A percentile compares a stretch with the other conserved stretches of the same genome.
These are phyloP conservation scores for Gossypium raimondii DNA, from an alignment of 345 rosid species.

Conservation along the genomic window DNA sequence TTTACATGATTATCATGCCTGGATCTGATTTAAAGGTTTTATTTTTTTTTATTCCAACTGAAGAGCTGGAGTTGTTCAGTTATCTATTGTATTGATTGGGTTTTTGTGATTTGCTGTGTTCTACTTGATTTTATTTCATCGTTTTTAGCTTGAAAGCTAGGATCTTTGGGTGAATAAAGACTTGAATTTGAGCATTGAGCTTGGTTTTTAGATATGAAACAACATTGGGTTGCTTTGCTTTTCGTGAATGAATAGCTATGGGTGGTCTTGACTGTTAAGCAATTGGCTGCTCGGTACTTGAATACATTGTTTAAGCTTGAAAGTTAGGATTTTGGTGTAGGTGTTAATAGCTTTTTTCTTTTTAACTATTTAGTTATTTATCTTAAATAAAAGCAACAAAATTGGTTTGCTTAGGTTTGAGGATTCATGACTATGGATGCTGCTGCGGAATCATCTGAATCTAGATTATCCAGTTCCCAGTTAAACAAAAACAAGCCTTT, in stretches of 20 bases:
- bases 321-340: constrained; percentile 17
- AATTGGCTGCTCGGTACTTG: constrained; percentile 21
- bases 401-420: constrained; percentile 17
- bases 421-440: constrained; percentile 40
- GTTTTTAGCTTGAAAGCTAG: constrained; percentile 17
- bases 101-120: constrained; percentile 23
- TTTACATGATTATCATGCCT: constrained; percentile 14
- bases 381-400: background rate
- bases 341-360: background rate
- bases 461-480: constrained; percentile 30
- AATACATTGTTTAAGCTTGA: constrained; percentile 9
- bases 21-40: constrained; percentile 29
- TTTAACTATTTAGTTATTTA: too few relatives aligned
- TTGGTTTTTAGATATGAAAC: constrained; percentile 8
- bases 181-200: background rate
- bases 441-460: constrained; percentile 36
- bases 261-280: constrained; percentile 26
- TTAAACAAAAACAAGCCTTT: constrained; percentile 23
- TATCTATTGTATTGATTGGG: constrained; percentile 9
- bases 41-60: constrained; percentile 3
- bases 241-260: constrained; percentile 35
- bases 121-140: constrained; percentile 6
- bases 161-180: constrained; percentile 15
- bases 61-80: background rate
- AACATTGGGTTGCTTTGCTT: constrained; percentile 12